These are phyloP conservation scores for Aechmea fasciata DNA, from an alignment of 176 grass and related monocot species.

Conservation along the genomic window DNA sequence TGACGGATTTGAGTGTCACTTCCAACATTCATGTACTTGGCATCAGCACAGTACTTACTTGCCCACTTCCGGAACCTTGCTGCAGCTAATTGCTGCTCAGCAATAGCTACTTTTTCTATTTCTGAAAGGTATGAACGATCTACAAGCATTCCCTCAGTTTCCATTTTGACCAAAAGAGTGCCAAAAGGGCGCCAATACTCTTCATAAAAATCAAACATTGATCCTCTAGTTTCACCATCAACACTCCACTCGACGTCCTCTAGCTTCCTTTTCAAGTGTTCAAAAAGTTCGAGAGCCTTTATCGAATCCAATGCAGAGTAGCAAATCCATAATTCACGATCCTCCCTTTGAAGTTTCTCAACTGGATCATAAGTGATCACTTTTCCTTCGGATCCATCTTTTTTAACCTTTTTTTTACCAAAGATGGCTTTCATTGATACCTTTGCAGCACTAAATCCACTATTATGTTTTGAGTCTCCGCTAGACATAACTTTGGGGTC, in stretches of 20 bases:
- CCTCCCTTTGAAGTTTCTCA: constrained; percentile 78
- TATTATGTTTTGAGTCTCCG: constrained; percentile 17
- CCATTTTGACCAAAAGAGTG: constrained; percentile 77
- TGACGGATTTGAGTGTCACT: constrained; percentile 89
- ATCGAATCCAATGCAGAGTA: constrained; percentile 94
- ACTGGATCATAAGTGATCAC: constrained; percentile 40
- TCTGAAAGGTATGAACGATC: constrained; percentile 59
- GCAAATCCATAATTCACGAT: constrained; percentile 60
- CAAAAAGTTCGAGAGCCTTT: constrained; percentile 64
- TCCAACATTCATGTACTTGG: constrained; percentile 89
- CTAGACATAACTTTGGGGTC: constrained; percentile 69
- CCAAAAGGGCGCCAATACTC: constrained; percentile 92
- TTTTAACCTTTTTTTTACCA: constrained; percentile 83
- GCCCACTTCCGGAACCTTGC: constrained; percentile 84
- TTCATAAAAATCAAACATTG: constrained; percentile 86
- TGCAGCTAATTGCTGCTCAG: constrained; percentile 55
- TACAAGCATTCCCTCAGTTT: constrained; percentile 79
- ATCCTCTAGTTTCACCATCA: constrained; percentile 51
- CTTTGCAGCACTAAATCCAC: constrained; percentile 54
- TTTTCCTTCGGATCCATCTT: constrained; percentile 76
- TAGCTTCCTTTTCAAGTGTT: constrained; percentile 75
- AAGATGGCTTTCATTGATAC: constrained; percentile 97
- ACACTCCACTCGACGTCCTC: constrained; percentile 43
- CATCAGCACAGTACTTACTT: constrained; percentile 80
- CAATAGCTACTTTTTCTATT: constrained; percentile 76